Evolutionary conservation across 352 stramenopile genomes (phyloP), one percentile per base, ranked within the genome.

Genomic region (Globisporangium orthogonon): DNA sequence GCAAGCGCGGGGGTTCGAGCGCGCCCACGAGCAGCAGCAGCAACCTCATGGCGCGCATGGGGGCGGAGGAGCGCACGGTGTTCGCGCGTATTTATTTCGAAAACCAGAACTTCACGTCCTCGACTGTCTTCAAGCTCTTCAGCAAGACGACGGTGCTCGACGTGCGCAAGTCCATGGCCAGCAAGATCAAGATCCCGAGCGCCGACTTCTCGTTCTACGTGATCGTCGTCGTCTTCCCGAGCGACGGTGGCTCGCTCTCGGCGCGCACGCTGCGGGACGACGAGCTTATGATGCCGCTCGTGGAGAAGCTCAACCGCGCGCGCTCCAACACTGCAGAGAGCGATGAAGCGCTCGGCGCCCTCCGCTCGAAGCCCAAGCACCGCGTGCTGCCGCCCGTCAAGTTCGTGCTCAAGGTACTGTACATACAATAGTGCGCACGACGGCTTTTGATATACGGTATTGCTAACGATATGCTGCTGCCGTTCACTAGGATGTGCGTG

Each of bases 81-180:
- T 94, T 89, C 61, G 84, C 79, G 33, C 71, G 84, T 44, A 94
- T 94, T 63, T 94, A 87, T 65, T 94, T 90, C 58, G 78, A 94
- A 49, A 90, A 84, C 64, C 73, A 85, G 47, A 87, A 57, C 61
- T 91, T 91, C 52, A 91, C 80, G 56, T 91, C 81, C 30, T 91
- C 81, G 7, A 91, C 81, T 2, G 79, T 94, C 30, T 89, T 94
- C 64, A 87, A 85, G 58, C 61, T 94, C 33, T 67, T 78, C 7
- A 63, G 69, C 35, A 83, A 55, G 7, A 94, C 76, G 40, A 90
- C 76, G 0, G 80, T 91, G 56, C 67, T 87, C 2, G 82, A 94
- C 44, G 83, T 92, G 52, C 67, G 84, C 45, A 72, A 83, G 66
- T 89, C 77, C 13, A 91, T 94, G 79, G 82, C 79, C 5, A 81